Percentiles rank a stretch among this genome's conserved stretches.
These are phyloP conservation scores for Calonectria naviculata DNA, from an alignment of 2,329 filamentous ascomycete species.

Conservation along the genomic window DNA sequence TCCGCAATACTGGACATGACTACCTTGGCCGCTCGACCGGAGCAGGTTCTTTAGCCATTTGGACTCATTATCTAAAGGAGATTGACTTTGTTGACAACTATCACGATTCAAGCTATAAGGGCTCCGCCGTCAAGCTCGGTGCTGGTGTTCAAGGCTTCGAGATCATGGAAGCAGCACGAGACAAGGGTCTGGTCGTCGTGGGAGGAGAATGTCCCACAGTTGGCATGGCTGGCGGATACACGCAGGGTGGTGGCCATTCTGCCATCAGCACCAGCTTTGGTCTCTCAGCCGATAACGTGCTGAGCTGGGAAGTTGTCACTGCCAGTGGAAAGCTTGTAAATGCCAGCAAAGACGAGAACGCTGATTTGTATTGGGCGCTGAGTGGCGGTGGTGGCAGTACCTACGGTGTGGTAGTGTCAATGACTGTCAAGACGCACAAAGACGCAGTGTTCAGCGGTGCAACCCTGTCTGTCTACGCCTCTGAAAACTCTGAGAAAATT, in stretches of 20 bases:
- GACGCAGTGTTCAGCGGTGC: slow-evolving; percentile 52
- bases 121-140: slow-evolving; percentile 62
- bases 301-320: slow-evolving; percentile 66
- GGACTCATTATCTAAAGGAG: slow-evolving; percentile 53
- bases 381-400: slow-evolving; percentile 69
- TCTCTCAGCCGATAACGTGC: slow-evolving; percentile 67
- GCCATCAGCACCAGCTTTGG: slow-evolving; percentile 63
- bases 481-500: slow-evolving; percentile 44
- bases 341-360: slow-evolving; percentile 58
- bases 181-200: slow-evolving; percentile 51
- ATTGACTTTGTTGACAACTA: slow-evolving; percentile 52
- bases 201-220: slow-evolving; percentile 67
- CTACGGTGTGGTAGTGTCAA: slow-evolving; percentile 65
- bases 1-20: slow-evolving; percentile 47
- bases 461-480: slow-evolving; percentile 53
- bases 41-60: slow-evolving; percentile 49
- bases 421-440: slow-evolving; percentile 64
- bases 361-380: slow-evolving; percentile 72
- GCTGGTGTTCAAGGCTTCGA: slow-evolving; percentile 64
- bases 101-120: slow-evolving; percentile 57
- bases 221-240: slow-evolving; percentile 70
- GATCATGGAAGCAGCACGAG: slow-evolving; percentile 52
- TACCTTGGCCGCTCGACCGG: slow-evolving; percentile 50
- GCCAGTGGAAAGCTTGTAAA: slow-evolving; percentile 57
- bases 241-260: slow-evolving; percentile 67